phyloP scores from a whole-genome alignment of 257 asterid species.

The Plectranthus barbatus region DNA sequence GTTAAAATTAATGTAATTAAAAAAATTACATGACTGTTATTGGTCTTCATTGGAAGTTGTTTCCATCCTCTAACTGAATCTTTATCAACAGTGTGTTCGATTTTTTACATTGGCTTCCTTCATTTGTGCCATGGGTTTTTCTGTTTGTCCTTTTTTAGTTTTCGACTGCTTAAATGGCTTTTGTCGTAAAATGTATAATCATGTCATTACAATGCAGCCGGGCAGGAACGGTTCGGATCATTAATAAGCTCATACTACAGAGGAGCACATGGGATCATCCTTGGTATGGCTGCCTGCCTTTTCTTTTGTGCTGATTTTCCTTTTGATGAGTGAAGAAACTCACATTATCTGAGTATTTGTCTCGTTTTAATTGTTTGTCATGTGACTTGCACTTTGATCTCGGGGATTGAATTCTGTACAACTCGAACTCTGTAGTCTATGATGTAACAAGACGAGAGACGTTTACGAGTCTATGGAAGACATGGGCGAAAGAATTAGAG shows the following conservation, averaged over 20 bases:
- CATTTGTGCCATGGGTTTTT: background rate
- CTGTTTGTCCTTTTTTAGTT: background rate
- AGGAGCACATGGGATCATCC: constrained; percentile 90
- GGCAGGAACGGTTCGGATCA: constrained; percentile 81
- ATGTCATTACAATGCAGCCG: constrained; percentile 43
- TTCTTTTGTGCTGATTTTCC: background rate
- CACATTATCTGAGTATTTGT: background rate
- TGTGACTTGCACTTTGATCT: no score
- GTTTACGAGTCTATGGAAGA: constrained; percentile 53
- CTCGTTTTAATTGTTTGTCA: no score
- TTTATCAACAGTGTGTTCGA: background rate
- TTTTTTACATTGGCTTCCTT: background rate
- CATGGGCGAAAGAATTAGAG: no score
- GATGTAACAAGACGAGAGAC: constrained; percentile 85
- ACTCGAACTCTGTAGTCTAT: constrained; percentile 32
- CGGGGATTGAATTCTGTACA: no score
- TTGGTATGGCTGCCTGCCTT: constrained; percentile 32
- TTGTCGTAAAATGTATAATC: no score
- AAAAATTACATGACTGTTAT: no score
- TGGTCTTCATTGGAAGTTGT: background rate
- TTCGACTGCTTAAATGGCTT: background rate
- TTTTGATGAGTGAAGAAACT: background rate
- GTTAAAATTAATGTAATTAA: no score
- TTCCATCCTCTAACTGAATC: background rate
- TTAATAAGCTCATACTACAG: constrained; percentile 68